Evolutionary conservation across 1,284 basidiomycete species (phyloP).

Genomic region (Anthracocystis panici-leucophaei): DNA sequence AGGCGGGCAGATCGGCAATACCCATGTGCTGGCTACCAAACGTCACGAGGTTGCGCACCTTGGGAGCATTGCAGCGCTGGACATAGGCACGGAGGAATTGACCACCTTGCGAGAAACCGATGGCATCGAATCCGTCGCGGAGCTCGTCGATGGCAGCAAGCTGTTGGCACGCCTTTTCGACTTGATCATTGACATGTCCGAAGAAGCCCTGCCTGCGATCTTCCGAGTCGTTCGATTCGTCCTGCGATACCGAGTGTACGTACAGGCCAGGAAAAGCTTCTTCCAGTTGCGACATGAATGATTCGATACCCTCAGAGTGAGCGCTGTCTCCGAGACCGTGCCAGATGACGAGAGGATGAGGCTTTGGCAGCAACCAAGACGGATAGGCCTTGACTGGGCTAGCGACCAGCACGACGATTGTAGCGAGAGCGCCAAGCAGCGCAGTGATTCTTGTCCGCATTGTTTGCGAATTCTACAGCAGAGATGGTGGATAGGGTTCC

Average conservation of each 20-base stretch:
- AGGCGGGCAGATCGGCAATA: slow-evolving; percentile 82
- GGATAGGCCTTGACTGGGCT: slow-evolving; percentile 18
- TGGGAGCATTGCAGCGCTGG: slow-evolving; percentile 78
- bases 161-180: slow-evolving; percentile 78
- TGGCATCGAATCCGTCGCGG: slow-evolving; percentile 73
- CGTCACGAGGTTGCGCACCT: slow-evolving; percentile 78
- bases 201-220: slow-evolving; percentile 84
- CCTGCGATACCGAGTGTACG: slow-evolving; percentile 78
- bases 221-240: slow-evolving; percentile 77
- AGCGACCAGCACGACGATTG: slow-evolving; percentile 10
- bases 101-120: slow-evolving; percentile 72
- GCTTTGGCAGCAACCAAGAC: slow-evolving; percentile 38
- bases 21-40: slow-evolving; percentile 73
- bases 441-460: slow-evolving; percentile 22
- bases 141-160: slow-evolving; percentile 80
- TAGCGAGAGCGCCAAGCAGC: slow-evolving; percentile 15
- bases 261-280: slow-evolving; percentile 84
- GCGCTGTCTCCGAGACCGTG: slow-evolving; percentile 85
- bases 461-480: not conserved
- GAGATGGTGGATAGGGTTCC: not conserved
- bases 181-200: slow-evolving; percentile 81
- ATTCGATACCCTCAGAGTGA: slow-evolving; percentile 72
- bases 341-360: slow-evolving; percentile 81
- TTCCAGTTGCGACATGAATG: slow-evolving; percentile 78
- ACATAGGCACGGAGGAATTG: slow-evolving; percentile 92